Conservation (phyloP, 2,329 filamentous ascomycete genomes). For the Aspergillus viridinutans region DNA sequence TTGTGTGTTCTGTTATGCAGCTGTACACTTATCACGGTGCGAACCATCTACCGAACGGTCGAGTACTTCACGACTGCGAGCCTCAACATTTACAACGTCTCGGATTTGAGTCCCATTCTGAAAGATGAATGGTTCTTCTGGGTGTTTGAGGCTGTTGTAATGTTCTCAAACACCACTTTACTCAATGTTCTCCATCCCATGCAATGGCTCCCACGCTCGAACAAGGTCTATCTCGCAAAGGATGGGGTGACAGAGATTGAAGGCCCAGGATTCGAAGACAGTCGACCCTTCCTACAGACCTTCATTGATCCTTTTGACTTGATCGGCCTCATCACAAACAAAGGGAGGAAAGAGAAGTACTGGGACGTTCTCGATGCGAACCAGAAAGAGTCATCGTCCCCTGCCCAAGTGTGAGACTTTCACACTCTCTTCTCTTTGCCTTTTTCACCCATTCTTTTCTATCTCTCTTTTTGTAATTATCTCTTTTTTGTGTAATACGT, state of each 20-base stretch:
- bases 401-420: not conserved
- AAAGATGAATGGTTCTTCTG: slow-evolving; percentile 52
- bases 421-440: not conserved
- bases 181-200: slow-evolving; percentile 53
- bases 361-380: slow-evolving; percentile 28
- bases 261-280: slow-evolving; percentile 49
- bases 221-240: slow-evolving; percentile 48
- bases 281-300: slow-evolving; percentile 42
- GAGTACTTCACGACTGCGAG: slow-evolving; percentile 42
- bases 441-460: not conserved
- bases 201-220: slow-evolving; percentile 45
- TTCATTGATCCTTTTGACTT: slow-evolving; percentile 44
- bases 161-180: slow-evolving; percentile 49
- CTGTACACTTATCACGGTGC: slow-evolving; percentile 40
- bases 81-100: slow-evolving; percentile 31
- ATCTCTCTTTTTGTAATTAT: not conserved
- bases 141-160: slow-evolving; percentile 51
- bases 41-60: slow-evolving; percentile 49
- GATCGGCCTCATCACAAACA: slow-evolving; percentile 30
- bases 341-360: slow-evolving; percentile 36
- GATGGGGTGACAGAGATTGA: slow-evolving; percentile 51
- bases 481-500: not conserved
- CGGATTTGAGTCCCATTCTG: slow-evolving; percentile 30
- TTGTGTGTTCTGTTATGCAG: slow-evolving; percentile 47
- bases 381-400: not conserved